Evolutionary conservation across 1,284 basidiomycete genomes (phyloP).

Genomic region (Cryptococcus deneoformans): DNA sequence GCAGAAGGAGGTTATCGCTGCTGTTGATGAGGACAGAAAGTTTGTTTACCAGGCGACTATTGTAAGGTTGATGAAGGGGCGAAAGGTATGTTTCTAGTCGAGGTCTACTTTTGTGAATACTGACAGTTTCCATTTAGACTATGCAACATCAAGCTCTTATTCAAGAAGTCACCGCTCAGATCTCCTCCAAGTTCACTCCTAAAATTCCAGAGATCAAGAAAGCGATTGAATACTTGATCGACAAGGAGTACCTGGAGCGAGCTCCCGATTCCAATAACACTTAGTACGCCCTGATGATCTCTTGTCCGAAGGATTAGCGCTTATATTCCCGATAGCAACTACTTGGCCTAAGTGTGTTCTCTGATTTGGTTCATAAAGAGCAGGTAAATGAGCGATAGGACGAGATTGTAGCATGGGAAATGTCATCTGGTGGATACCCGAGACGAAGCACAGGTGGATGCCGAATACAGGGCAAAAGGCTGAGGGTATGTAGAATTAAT

Average conservation of each 20-base stretch:
- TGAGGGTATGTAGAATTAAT: too few species aligned
- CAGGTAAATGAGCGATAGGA: too few species aligned
- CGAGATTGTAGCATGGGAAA: too few species aligned
- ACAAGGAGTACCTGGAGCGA: conserved; percentile 97
- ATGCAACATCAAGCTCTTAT: conserved; percentile 96
- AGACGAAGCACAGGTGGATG: too few species aligned
- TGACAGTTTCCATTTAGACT: conserved; percentile 55
- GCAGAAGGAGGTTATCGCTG: conserved; percentile 84
- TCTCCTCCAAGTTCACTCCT: conserved; percentile 57
- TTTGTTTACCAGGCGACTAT: conserved; percentile 97
- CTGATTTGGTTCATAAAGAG: too few species aligned
- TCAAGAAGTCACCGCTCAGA: conserved; percentile 89
- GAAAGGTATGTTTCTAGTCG: conserved; percentile 54
- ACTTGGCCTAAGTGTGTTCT: conserved; percentile 18
- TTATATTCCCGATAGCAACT: conserved; percentile 19
- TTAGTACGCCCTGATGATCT: conserved; percentile 26
- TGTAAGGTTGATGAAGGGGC: conserved; percentile 97
- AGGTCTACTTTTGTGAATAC: background rate
- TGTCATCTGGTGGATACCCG: too few species aligned
- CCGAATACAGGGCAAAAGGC: too few species aligned
- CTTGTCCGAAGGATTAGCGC: background rate
- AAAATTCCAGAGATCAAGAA: conserved; percentile 52
- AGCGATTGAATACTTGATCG: conserved; percentile 96
- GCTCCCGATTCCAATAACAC: conserved; percentile 62
- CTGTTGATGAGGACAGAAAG: conserved; percentile 96